Base-by-base conservation (phyloP, 169 alveolate genomes). In the Plasmodium coatneyi region DNA sequence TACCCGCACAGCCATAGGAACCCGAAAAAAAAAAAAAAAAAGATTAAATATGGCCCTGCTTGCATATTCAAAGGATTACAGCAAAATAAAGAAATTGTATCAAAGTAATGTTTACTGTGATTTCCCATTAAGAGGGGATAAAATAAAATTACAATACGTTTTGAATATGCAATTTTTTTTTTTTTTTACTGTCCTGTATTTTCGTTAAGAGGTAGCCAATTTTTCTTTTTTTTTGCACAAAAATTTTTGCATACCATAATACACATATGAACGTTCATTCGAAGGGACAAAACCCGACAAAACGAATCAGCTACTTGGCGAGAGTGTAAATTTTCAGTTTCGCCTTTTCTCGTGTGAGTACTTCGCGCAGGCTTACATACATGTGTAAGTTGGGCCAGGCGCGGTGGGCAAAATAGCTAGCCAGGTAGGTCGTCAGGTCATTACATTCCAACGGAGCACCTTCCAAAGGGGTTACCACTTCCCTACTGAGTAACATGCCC, bases 401-500 rank as follows among this genome's bases (percentile, higher is more conserved):
- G 22, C 60, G 1, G 9, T 49, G 60, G 60, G 60, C 22, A 49
- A 49, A 49, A 49, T 49, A 49, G 60, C 60, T 49, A 49, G 60
- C 22, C 60, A 49, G 25, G 22, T 49, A 7, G 22, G 60, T 49
- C 7, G 22, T 49, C 60, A 49, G 22, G 60, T 12, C 25, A 14
- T 16, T 0, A 43, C n/a, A 0, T 43, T 10, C 54, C 54, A 43
- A 43, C 54, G 54, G n/a, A 43, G n/a, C 60, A 0, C 22, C 22
- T 49, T 2, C 60, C 60, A 49, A 49, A 6, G 60, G 60, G 60
- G 22, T 7, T 22, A 22, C 16, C 46, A 2, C 54, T 22, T 12
- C 60, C 7, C 22, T 12, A 6, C 60, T 49, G 60, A 83, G 43
- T 14, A 81, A 52, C n/a, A 83, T 83, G 92, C 72, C 92, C 43